Evolutionary conservation across 257 asterid genomes (phyloP), one percentile per base, ranked within the genome.

Genomic region (Handroanthus guayacan): DNA sequence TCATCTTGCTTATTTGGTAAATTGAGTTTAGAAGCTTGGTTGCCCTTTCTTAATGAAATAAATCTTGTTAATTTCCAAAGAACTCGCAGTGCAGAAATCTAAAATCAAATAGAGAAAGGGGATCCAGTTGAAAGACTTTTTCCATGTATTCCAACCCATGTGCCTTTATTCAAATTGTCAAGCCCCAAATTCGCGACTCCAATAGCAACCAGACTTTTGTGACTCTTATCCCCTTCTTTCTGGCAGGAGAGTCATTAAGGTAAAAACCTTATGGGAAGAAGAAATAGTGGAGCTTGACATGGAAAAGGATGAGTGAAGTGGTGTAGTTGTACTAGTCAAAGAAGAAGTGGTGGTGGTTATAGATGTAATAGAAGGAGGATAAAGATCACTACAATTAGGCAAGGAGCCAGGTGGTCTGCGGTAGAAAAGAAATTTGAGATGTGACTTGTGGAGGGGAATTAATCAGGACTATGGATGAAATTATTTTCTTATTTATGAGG

Each of bases 101-200:
- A 36, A 62, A 36, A 38, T 58, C 3, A 25, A 18, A 58, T 25
- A 58, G 64, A 58, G 25, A 58, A 58, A 58, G 39, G 64, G 14
- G 39, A 58, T 58, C 64, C n/a, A 3, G 9, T 58, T 58, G 39
- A 58, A 58, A 58, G 39, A 58, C 64, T 58, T 58, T 58, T 58
- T 58, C 14, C 39, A 58, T 4, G 25, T 16, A 54, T n/a, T 54
- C 25, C 60, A 54, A 47, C 54, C 54, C 9, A 47, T 54, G 1
- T 54, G 61, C n/a, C 39, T 25, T 58, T 25, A 58, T 58, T 58
- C 64, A 58, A 58, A 58, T 58, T 58, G 39, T 58, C 64, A 58
- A 18, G 64, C 64, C 64, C 64, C 39, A 58, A 14, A 58, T 58
- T 58, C 64, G 39, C 65, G 39, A 58, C n/a, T 7, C 41, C 14